A percentile compares a stretch with the other conserved stretches of the same genome.
Evolutionary conservation across 768 basidiomycete genomes (phyloP).

Genomic region (Russula sp.): DNA sequence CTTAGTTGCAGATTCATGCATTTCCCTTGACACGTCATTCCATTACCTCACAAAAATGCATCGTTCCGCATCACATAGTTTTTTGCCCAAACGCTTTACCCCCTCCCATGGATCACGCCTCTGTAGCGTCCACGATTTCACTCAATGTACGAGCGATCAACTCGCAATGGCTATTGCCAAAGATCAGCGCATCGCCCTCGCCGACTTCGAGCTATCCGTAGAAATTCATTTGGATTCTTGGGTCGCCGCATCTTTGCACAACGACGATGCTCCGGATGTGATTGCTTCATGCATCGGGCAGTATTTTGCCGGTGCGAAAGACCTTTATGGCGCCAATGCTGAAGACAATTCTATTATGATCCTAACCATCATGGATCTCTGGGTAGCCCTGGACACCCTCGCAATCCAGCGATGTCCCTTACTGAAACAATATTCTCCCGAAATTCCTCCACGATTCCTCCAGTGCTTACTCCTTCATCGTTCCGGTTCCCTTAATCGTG

Average conservation of each 20-base stretch:
- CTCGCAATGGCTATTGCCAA: neutral
- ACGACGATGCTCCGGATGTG: neutral
- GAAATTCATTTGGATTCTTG: neutral
- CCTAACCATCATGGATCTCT: slow-evolving; percentile 41
- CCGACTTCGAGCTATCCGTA: neutral
- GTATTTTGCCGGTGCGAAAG: neutral
- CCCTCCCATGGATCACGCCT: neutral
- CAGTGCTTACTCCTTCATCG: slow-evolving; percentile 38
- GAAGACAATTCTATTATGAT: slow-evolving; percentile 36
- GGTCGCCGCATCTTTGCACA: neutral
- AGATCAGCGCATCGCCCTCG: no score
- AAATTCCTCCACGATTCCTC: slow-evolving; percentile 35
- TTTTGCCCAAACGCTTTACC: neutral
- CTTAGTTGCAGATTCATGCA: neutral
- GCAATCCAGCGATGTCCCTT: slow-evolving; percentile 34
- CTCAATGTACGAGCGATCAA: neutral
- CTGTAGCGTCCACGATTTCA: neutral
- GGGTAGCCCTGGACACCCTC: slow-evolving; percentile 42
- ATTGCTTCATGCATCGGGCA: slow-evolving; percentile 1
- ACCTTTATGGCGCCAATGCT: neutral
- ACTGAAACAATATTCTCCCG: slow-evolving; percentile 40
- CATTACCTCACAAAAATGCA: slow-evolving; percentile 6
- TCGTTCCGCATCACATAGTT: neutral
- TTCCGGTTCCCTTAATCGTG: neutral
- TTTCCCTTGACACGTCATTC: slow-evolving; percentile 3